Evolutionary conservation across 306 rosid species (phyloP), one percentile per base, ranked within the genome.

Genomic region (Castanopsis chinensis): DNA sequence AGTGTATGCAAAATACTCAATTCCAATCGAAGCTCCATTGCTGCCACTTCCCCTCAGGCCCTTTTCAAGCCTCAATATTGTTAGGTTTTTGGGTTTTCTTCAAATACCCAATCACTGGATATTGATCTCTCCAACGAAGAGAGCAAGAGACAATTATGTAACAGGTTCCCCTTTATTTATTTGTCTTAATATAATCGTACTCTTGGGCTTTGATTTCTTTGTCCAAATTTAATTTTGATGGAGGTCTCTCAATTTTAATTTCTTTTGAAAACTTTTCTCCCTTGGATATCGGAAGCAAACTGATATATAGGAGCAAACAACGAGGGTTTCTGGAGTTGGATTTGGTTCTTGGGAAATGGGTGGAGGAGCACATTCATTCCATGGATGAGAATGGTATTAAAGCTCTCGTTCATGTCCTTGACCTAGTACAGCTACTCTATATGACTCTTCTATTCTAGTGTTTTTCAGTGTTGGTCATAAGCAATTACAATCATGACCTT

Each of bases 311-410:
- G 87, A 95, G 99, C 90, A 95, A 85, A 76, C 97, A 94, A 55
- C 87, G 97, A 67, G 99, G 99, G 71, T 89, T 92, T 76, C 76
- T 92, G 55, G 97, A 94, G 59, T 80, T 94, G 78, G 99, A 94
- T 82, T 89, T 94, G 95, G 79, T 94, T 60, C 90, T 94, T 25
- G 99, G 99, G 10, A 92, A 92, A 82, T 94, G 99, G 99, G 97
- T 92, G 3, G 90, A 92, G 88, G 88, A 92, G 28, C 82, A 94
- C 55, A 81, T 94, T 53, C 86, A 80, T 75, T 83, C 97, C 33
- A 78, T 94, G 90, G 92, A 92, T 86, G 96, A 92, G 70, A 78
- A 53, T 69, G 88, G 88, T 37, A 75, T 94, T 75, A 86, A 73
- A 84, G 78, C 88, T 87, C 95, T 94, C 30, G 28, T 87, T 75